Conservation (phyloP, 176 grass and related monocot genomes). For the Avena atlantica region DNA sequence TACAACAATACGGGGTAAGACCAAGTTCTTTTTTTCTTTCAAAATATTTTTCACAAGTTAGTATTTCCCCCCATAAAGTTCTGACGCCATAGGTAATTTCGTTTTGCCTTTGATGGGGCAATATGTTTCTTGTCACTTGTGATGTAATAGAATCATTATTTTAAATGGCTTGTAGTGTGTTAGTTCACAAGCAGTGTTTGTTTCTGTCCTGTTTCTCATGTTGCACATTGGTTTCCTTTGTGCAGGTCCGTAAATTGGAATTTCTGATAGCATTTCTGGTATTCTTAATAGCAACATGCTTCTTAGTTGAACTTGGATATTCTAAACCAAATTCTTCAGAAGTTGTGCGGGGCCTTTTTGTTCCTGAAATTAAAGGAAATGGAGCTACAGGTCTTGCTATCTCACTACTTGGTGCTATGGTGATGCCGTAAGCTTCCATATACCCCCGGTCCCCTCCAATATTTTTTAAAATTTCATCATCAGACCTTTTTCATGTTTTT, state of each 20-base stretch:
- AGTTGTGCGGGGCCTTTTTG: slow-evolving; percentile 93
- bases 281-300: slow-evolving; percentile 85
- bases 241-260: slow-evolving; percentile 94
- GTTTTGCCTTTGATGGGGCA: background rate
- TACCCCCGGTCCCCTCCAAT: background rate
- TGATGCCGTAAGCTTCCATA: slow-evolving; percentile 90
- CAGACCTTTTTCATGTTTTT: slow-evolving; percentile 14
- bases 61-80: slow-evolving; percentile 17
- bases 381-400: slow-evolving; percentile 93
- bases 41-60: background rate
- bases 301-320: slow-evolving; percentile 86
- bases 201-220: slow-evolving; percentile 34
- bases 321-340: slow-evolving; percentile 87
- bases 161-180: no score
- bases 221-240: slow-evolving; percentile 21
- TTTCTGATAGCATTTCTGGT: slow-evolving; percentile 90
- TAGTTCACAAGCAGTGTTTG: background rate
- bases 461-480: background rate
- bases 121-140: background rate
- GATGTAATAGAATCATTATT: no score
- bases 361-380: slow-evolving; percentile 95
- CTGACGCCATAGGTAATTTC: background rate
- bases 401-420: slow-evolving; percentile 97
- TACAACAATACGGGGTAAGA: slow-evolving; percentile 97
- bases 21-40: slow-evolving; percentile 24